Conservation (phyloP, 1,284 basidiomycete genomes). For the Cerrena zonata region DNA sequence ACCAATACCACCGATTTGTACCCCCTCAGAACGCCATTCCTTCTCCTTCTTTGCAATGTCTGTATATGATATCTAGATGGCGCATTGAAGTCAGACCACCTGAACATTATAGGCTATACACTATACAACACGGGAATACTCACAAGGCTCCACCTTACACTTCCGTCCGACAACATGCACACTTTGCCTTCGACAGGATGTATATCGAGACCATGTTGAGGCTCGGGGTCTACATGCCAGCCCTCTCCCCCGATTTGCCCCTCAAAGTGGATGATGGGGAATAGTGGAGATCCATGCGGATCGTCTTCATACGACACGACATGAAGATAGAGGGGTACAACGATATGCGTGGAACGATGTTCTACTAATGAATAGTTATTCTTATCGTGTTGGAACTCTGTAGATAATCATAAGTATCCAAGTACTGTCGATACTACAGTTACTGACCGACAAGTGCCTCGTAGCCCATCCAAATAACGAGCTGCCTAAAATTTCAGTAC, state of each 20-base stretch:
- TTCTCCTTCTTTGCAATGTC: not conserved
- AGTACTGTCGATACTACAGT: not conserved
- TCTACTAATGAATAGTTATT: not conserved
- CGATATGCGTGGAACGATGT: not conserved
- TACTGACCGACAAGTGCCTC: slow-evolving; percentile 1
- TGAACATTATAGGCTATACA: not conserved
- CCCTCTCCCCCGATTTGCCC: slow-evolving; percentile 2
- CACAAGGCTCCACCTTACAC: slow-evolving; percentile 5
- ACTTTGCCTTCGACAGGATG: slow-evolving; percentile 1
- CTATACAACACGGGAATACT: not conserved
- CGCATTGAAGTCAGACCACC: not conserved
- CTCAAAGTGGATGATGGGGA: slow-evolving; percentile 5
- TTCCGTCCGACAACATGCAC: slow-evolving; percentile 3
- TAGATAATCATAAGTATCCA: not conserved
- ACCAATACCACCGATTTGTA: slow-evolving; percentile 6
- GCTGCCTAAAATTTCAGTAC: not conserved
- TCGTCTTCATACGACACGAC: not conserved
- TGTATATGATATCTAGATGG: not conserved
- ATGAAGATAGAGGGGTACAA: slow-evolving; percentile 1
- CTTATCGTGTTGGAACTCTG: not conserved
- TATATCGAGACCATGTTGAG: not conserved
- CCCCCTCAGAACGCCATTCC: slow-evolving; percentile 4
- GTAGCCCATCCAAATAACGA: not conserved
- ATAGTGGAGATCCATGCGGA: not conserved
- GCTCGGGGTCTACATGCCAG: not conserved